A percentile compares a stretch with the other conserved stretches of the same genome.
These are phyloP conservation scores for Vicia sativa DNA, from an alignment of 306 rosid genomes.

Conservation along the genomic window DNA sequence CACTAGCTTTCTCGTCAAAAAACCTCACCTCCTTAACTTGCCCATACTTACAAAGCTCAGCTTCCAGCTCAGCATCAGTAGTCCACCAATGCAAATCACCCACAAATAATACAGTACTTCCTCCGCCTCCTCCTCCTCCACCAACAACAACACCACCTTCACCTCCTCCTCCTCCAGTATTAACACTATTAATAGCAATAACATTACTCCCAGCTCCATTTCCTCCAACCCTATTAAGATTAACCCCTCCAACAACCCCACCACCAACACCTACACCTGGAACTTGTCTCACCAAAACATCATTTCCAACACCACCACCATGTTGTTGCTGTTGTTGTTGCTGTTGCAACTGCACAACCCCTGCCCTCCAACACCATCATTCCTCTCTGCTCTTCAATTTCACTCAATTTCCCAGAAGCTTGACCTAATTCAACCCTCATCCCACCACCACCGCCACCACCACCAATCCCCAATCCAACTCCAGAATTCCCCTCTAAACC, in stretches of 20 bases:
- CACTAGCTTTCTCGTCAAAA: conserved; percentile 97
- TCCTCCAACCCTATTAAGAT: conserved; percentile 49
- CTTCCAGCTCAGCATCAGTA: conserved; percentile 88
- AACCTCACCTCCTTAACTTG: conserved; percentile 91
- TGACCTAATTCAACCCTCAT: conserved; percentile 86
- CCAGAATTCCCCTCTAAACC: conserved; percentile 70
- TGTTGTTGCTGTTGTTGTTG: not conserved
- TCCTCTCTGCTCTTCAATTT: conserved; percentile 66
- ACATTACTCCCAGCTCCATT: conserved; percentile 52
- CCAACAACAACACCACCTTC: conserved; percentile 35
- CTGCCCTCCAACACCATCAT: conserved; percentile 51
- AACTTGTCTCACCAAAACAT: conserved; percentile 64
- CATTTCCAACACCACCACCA: conserved; percentile 56
- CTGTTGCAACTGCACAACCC: conserved; percentile 54
- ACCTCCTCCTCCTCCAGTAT: conserved; percentile 42
- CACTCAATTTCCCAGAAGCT: conserved; percentile 54
- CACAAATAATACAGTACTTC: conserved; percentile 78
- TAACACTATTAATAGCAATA: conserved; percentile 37
- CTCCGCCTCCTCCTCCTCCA: conserved; percentile 46
- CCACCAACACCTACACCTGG: conserved; percentile 36
- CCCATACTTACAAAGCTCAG: conserved; percentile 82
- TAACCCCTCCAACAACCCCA: conserved; percentile 42
- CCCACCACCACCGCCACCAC: too few relatives aligned
- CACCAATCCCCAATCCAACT: conserved; percentile 48
- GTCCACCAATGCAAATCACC: conserved; percentile 99